Percentiles rank a stretch among this genome's conserved stretches.
These are phyloP conservation scores for Alternaria viburni DNA, from an alignment of 2,329 filamentous ascomycete genomes.

Conservation along the genomic window DNA sequence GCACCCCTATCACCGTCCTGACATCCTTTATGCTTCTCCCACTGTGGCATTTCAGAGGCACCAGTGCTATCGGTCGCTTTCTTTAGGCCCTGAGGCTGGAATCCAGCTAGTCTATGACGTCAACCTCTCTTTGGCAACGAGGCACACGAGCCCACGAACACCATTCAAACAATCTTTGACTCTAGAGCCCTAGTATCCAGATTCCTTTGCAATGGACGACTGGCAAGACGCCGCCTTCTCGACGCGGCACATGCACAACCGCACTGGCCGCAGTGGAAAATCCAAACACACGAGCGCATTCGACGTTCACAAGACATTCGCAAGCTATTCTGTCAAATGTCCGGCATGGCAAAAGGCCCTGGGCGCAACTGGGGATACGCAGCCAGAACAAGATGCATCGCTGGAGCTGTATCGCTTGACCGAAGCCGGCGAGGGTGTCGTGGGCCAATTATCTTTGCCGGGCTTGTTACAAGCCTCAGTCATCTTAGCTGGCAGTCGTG, in stretches of 20 bases:
- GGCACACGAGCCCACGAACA: neutral
- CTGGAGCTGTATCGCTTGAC: constrained; percentile 31
- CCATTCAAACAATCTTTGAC: neutral
- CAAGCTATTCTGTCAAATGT: constrained; percentile 30
- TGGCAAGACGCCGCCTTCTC: constrained; percentile 34
- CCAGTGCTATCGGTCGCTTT: neutral
- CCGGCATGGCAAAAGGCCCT: constrained; percentile 23
- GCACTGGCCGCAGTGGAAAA: constrained; percentile 13
- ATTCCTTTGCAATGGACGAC: constrained; percentile 12
- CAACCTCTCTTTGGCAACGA: neutral
- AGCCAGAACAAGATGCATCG: constrained; percentile 7
- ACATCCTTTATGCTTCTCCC: neutral
- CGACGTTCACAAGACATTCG: constrained; percentile 33
- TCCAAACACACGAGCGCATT: constrained; percentile 21
- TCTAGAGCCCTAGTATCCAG: neutral
- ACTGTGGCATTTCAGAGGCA: neutral
- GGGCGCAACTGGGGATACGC: neutral
- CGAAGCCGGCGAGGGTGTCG: constrained; percentile 24
- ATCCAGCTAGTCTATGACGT: constrained; percentile 7
- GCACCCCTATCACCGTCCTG: neutral
- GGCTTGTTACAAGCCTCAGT: constrained; percentile 19
- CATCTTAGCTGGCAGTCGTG: constrained; percentile 27
- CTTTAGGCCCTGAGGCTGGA: neutral
- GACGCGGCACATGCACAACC: constrained; percentile 35
- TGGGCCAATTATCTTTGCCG: constrained; percentile 25